Percentiles rank a stretch among this genome's conserved stretches.
These are phyloP conservation scores for Clarkia xantiana DNA, from an alignment of 345 rosid species.

Conservation along the genomic window DNA sequence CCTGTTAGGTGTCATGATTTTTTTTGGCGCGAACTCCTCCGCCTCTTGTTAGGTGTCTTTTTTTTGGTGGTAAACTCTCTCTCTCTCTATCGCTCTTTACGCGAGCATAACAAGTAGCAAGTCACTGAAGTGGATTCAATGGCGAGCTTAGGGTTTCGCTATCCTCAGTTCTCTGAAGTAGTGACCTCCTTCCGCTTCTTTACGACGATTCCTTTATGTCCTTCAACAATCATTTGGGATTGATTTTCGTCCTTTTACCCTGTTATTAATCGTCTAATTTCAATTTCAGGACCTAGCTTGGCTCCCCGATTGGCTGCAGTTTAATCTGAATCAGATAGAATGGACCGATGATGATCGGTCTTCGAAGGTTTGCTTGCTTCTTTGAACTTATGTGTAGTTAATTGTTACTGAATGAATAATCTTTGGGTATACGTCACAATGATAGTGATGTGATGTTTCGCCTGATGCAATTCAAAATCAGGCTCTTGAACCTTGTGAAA, in stretches of 20 bases:
- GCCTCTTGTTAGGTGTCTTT: too few species aligned
- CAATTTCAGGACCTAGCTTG: conserved; percentile 28
- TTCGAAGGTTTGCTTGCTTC: conserved; percentile 12
- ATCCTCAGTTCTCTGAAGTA: conserved; percentile 50
- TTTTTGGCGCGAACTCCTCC: too few species aligned
- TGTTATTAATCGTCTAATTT: not conserved
- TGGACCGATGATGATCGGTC: conserved; percentile 6
- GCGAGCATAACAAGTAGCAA: not conserved
- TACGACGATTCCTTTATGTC: too few species aligned
- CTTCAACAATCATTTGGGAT: not conserved
- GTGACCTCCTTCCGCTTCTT: not conserved
- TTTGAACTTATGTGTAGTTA: too few species aligned
- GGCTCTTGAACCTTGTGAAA: too few species aligned
- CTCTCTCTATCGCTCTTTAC: not conserved
- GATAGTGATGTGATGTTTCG: too few species aligned
- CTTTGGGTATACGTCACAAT: too few species aligned
- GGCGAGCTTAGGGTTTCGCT: conserved; percentile 32
- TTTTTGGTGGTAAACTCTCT: too few species aligned
- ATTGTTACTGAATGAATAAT: too few species aligned
- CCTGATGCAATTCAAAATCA: too few species aligned
- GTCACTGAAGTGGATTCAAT: not conserved
- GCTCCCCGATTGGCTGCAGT: conserved; percentile 39
- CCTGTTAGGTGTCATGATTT: too few species aligned
- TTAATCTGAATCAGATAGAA: conserved; percentile 13
- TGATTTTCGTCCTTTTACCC: not conserved